These are phyloP conservation scores for Prunus mume DNA, from an alignment of 306 rosid species.

Conservation along the genomic window DNA sequence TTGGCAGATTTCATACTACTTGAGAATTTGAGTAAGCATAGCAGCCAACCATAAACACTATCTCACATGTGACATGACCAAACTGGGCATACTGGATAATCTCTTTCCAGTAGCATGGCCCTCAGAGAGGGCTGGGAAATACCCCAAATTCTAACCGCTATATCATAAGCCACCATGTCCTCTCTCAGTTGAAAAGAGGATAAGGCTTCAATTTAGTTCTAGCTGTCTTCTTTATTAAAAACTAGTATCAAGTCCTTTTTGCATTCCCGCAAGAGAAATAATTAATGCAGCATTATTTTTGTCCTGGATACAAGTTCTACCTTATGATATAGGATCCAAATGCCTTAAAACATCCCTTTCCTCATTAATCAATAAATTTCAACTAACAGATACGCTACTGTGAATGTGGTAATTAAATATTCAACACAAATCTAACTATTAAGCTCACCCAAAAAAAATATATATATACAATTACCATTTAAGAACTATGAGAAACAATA, in stretches of 20 bases:
- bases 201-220: background rate
- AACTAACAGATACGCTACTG: background rate
- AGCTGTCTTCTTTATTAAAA: background rate
- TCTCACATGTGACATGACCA: background rate
- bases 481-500: background rate
- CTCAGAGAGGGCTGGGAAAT: background rate
- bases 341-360: background rate
- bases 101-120: background rate
- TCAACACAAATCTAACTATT: background rate
- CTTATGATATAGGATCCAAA: background rate
- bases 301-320: background rate
- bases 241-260: background rate
- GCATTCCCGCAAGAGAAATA: background rate
- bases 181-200: background rate
- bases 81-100: background rate
- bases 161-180: slow-evolving; percentile 3
- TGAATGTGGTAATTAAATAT: background rate
- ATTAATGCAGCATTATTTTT: background rate
- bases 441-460: background rate
- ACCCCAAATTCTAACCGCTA: background rate
- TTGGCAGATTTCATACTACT: background rate
- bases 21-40: background rate
- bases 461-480: background rate
- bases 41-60: background rate
- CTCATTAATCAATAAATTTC: slow-evolving; percentile 1